phyloP scores from a whole-genome alignment of 139 green algal genomes.

The Chlamydomonas sphaeroides region DNA sequence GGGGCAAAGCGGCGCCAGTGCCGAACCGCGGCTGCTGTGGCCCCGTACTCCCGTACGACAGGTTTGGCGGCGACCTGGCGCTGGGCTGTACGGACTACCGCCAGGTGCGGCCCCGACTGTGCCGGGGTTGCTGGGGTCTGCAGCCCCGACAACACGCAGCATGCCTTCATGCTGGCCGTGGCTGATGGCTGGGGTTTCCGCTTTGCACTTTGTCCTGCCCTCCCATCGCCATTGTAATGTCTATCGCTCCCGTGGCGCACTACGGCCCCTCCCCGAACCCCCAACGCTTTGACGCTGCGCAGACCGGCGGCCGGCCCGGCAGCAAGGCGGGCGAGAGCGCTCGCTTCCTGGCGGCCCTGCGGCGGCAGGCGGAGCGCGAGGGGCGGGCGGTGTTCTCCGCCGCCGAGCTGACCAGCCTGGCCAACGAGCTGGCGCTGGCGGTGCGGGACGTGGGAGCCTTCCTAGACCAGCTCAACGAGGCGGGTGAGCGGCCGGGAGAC shows the following conservation, averaged over 20 bases:
- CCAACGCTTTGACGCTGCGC: too few species aligned
- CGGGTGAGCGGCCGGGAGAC: constrained; percentile 52
- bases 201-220: too few species aligned
- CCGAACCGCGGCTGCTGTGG: too few species aligned
- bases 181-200: too few species aligned
- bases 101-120: too few species aligned
- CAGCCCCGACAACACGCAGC: too few species aligned
- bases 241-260: too few species aligned
- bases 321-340: constrained; percentile 67
- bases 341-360: constrained; percentile 72
- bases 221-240: too few species aligned
- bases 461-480: constrained; percentile 81
- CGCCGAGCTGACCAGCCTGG: constrained; percentile 69
- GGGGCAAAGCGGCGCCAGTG: too few species aligned
- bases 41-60: constrained; percentile 75
- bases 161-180: too few species aligned
- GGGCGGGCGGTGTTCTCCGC: constrained; percentile 54
- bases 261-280: too few species aligned
- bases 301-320: constrained; percentile 45
- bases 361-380: constrained; percentile 43
- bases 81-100: constrained; percentile 61
- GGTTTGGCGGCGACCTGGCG: constrained; percentile 44
- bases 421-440: constrained; percentile 64
- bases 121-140: too few species aligned
- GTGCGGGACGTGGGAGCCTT: constrained; percentile 64